phyloP scores from a whole-genome alignment of 2,329 filamentous ascomycete species.

The Clarireedia homoeocarpa region DNA sequence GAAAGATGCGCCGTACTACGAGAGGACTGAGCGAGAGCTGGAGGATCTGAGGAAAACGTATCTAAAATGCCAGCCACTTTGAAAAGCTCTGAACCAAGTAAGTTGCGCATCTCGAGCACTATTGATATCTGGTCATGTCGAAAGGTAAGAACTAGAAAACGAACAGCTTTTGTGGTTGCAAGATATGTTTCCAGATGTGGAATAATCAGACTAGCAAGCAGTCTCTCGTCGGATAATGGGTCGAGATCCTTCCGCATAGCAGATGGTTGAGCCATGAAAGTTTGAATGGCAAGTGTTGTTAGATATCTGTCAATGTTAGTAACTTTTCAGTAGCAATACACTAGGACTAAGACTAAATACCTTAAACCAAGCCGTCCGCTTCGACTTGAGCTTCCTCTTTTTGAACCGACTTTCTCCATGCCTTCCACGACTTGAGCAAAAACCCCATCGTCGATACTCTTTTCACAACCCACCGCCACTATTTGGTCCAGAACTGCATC shows the following conservation, averaged over 20 bases:
- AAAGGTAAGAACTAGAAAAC: conserved; percentile 53
- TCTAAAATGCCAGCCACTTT: conserved; percentile 50
- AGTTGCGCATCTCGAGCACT: conserved; percentile 47
- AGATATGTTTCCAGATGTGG: conserved; percentile 55
- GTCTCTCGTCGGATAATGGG: conserved; percentile 44
- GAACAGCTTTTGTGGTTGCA: conserved; percentile 42
- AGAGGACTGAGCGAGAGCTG: conserved; percentile 13
- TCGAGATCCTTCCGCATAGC: conserved; percentile 42
- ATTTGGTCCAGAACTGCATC: conserved; percentile 45
- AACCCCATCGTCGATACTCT: conserved; percentile 44
- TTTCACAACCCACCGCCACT: conserved; percentile 50
- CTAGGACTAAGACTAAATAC: conserved; percentile 32
- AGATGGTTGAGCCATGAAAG: conserved; percentile 41
- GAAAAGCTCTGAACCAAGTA: conserved; percentile 48
- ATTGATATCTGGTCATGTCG: conserved; percentile 48
- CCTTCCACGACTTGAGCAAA: conserved; percentile 40
- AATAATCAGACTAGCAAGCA: conserved; percentile 50
- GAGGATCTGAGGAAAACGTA: conserved; percentile 22
- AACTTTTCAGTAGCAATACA: neutral
- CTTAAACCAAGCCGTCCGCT: conserved; percentile 52
- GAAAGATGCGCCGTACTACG: conserved; percentile 12
- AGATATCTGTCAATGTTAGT: conserved; percentile 40
- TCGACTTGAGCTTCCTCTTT: conserved; percentile 40
- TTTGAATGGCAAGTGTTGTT: conserved; percentile 52
- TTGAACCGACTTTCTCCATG: conserved; percentile 47